Evolutionary conservation across 139 green algal species (phyloP).

Genomic region (Diplosphaera chodatii): DNA sequence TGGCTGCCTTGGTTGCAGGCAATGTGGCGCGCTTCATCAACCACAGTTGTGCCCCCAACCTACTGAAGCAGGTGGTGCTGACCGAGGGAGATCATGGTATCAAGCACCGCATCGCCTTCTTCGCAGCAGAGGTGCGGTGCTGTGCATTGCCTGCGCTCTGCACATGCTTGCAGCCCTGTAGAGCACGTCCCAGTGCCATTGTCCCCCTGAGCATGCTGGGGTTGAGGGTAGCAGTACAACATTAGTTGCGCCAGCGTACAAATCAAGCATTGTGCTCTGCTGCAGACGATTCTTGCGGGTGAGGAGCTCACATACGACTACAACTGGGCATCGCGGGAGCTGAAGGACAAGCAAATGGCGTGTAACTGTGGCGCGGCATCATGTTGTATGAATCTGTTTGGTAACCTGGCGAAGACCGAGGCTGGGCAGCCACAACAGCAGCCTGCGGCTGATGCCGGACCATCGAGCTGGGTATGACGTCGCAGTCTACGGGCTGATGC

Average conservation of each 20-base stretch:
- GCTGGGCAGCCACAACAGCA: too few species aligned
- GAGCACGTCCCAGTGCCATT: rapidly evolving
- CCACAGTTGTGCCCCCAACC: constrained; percentile 56
- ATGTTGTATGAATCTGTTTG: constrained; percentile 11
- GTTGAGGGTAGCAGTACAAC: too few species aligned
- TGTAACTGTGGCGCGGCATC: constrained; percentile 31
- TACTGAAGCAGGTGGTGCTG: constrained; percentile 49
- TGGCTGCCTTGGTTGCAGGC: constrained; percentile 16
- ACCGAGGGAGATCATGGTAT: constrained; percentile 24
- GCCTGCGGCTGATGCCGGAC: too few species aligned
- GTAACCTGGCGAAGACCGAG: too few species aligned
- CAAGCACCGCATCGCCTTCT: constrained; percentile 40
- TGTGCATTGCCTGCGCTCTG: not conserved
- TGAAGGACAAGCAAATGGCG: constrained; percentile 9
- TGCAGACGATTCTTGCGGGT: constrained; percentile 26
- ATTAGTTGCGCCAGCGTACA: too few species aligned
- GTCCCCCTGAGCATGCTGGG: not conserved
- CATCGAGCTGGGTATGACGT: too few species aligned
- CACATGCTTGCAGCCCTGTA: not conserved
- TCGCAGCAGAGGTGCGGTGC: constrained; percentile 8
- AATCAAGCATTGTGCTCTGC: not conserved
- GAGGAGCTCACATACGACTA: constrained; percentile 63
- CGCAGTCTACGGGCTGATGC: too few species aligned
- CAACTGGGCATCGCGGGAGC: constrained; percentile 1
- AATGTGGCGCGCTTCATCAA: constrained; percentile 76